These are phyloP conservation scores for Euryodendron excelsum DNA, from an alignment of 148 eudicot genomes.

Conservation along the genomic window DNA sequence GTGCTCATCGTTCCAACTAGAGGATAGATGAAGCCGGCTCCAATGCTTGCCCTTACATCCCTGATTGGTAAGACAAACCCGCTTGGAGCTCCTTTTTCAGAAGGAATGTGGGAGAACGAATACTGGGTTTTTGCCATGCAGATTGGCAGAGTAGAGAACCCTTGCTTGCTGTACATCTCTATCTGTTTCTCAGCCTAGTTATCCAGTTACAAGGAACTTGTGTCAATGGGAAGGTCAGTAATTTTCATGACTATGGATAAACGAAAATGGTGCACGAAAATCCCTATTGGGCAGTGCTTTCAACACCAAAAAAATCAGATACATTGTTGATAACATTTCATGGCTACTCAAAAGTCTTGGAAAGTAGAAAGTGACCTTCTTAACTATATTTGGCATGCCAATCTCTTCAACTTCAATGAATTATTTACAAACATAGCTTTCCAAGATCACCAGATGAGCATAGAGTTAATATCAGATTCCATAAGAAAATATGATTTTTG, in stretches of 20 bases:
- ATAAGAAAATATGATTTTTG: neutral
- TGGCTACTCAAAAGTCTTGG: neutral
- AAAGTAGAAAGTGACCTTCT: neutral
- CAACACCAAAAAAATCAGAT: neutral
- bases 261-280: neutral
- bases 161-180: slow-evolving; percentile 84
- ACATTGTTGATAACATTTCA: neutral
- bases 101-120: slow-evolving; percentile 78
- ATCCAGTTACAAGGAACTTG: neutral
- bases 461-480: neutral
- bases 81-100: slow-evolving; percentile 86
- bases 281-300: neutral
- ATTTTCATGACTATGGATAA: no score
- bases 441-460: neutral
- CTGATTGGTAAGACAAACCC: slow-evolving; percentile 86
- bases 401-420: neutral
- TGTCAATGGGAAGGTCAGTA: slow-evolving; percentile 13
- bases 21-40: slow-evolving; percentile 97
- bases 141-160: slow-evolving; percentile 81
- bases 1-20: slow-evolving; percentile 98
- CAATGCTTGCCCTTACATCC: slow-evolving; percentile 92
- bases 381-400: slow-evolving; percentile 1
- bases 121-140: slow-evolving; percentile 99
- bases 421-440: neutral
- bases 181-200: slow-evolving; percentile 92